Conservation (phyloP, 495 filamentous ascomycete genomes). For the Hypoxylon lienhwacheense region DNA sequence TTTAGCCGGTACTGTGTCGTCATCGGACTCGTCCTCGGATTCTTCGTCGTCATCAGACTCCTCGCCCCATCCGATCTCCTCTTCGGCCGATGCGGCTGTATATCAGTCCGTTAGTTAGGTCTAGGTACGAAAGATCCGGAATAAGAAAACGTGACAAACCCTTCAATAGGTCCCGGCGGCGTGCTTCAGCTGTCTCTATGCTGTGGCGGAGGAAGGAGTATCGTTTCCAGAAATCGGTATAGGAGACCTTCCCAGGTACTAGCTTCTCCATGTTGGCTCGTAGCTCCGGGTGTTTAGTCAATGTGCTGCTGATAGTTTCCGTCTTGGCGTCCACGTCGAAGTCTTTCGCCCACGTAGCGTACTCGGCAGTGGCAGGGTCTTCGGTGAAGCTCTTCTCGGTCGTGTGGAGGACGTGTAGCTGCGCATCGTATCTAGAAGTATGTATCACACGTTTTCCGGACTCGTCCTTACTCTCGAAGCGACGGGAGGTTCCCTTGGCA, state of each 20-base stretch:
- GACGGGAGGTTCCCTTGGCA: slow-evolving; percentile 53
- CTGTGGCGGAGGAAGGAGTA: slow-evolving; percentile 96
- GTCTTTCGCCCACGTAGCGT: slow-evolving; percentile 68
- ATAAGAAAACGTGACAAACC: slow-evolving; percentile 56
- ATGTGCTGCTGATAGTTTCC: slow-evolving; percentile 75
- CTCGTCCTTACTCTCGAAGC: slow-evolving; percentile 91
- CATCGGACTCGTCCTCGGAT: slow-evolving; percentile 30
- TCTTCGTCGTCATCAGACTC: slow-evolving; percentile 40
- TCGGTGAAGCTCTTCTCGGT: slow-evolving; percentile 80
- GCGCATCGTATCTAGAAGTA: slow-evolving; percentile 90
- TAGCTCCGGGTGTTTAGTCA: slow-evolving; percentile 88
- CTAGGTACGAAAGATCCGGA: slow-evolving; percentile 1
- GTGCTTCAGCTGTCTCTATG: slow-evolving; percentile 92
- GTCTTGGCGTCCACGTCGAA: slow-evolving; percentile 87
- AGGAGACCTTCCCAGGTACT: slow-evolving; percentile 86
- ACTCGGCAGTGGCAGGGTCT: slow-evolving; percentile 76
- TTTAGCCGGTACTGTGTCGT: slow-evolving; percentile 37
- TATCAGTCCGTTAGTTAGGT: slow-evolving; percentile 33
- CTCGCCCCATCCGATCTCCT: slow-evolving; percentile 85
- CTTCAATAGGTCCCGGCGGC: slow-evolving; percentile 86
- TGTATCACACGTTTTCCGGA: slow-evolving; percentile 90
- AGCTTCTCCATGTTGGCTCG: slow-evolving; percentile 91
- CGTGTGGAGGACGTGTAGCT: slow-evolving; percentile 92
- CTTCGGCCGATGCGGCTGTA: slow-evolving; percentile 65
- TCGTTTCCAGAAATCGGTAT: slow-evolving; percentile 86